Evolutionary conservation across 768 basidiomycete genomes (phyloP).

Genomic region (Sporobolomyces roseus): DNA sequence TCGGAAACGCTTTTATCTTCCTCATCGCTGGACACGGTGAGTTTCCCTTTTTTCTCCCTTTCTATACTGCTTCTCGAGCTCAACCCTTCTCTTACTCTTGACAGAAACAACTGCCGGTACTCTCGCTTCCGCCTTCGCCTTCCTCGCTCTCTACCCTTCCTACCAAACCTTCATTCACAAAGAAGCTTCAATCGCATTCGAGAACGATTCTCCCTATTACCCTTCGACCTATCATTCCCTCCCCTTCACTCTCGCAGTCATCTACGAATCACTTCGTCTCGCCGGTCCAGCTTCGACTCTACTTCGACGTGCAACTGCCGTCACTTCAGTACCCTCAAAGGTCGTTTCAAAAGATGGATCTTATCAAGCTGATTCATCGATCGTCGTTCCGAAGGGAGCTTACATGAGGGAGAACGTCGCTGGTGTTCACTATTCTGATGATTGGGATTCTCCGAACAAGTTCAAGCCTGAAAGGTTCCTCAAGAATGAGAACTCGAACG

Average conservation of each 20-base stretch:
- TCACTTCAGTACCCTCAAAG: neutral
- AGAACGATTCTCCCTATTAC: neutral
- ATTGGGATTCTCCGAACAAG: neutral
- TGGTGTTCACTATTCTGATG: slow-evolving; percentile 7
- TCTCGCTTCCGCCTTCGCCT: slow-evolving; percentile 40
- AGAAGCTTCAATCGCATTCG: slow-evolving; percentile 11
- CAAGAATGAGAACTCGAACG: neutral
- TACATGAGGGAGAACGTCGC: too few relatives aligned
- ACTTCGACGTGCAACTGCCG: neutral
- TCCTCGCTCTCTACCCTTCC: slow-evolving; percentile 45
- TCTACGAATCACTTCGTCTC: slow-evolving; percentile 19
- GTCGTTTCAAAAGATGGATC: neutral
- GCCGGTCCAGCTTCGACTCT: slow-evolving; percentile 6
- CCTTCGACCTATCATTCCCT: slow-evolving; percentile 8
- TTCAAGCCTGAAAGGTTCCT: slow-evolving; percentile 17
- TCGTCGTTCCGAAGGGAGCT: too few relatives aligned
- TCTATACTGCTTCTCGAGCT: neutral
- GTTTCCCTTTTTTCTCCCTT: neutral
- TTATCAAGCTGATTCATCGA: neutral
- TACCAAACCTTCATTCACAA: slow-evolving; percentile 41
- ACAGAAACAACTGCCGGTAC: slow-evolving; percentile 45
- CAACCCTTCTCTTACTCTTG: neutral
- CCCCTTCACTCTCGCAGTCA: slow-evolving; percentile 14
- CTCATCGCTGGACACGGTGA: slow-evolving; percentile 46
- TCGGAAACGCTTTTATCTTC: slow-evolving; percentile 41